Base-by-base conservation (phyloP, 768 basidiomycete genomes). In the Phylloporus rhodoxanthus region DNA sequence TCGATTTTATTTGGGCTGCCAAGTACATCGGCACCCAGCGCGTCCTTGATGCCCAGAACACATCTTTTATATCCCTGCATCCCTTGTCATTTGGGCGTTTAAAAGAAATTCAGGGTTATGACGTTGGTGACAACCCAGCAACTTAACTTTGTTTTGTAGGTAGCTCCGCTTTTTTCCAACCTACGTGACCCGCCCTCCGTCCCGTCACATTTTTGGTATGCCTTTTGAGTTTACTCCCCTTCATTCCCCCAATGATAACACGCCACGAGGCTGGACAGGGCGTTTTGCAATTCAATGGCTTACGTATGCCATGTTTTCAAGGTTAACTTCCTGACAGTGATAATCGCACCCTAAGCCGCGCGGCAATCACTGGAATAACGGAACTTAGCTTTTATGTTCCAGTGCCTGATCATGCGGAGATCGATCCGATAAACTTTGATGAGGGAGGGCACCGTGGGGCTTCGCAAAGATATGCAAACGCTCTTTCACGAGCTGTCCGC, bases 381-480 rank as follows among this genome's bases (percentile, higher is more conserved):
- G 58, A 50, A 38, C 54, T 51, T 50, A 37, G 47, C 47, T 23
- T 23, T 21, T 29, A 45, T 19, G 20, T 34, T 21, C 8, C 25
- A 50, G 58, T 56, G 57, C 63, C 57, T 62, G 60, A 59, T 65
- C 41, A 17, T 63, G 53, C 33, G 33, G 48, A 57, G 63, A 61
- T 65, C 63, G 55, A 51, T 23, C 58, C 61, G 61, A 63, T 62
- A 59, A 52, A 48, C 63, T 59, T 63, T 43, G 53, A 42, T 43
- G 50, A 45, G 32, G 21, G 42, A 46, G 23, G 34, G 47, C 41
- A 8, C 20, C 13, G 43, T 44, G 43, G 43, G 21, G 29, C 30
- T 21, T 33, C 43, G 20, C 30, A 20, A 20, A 11, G 32, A 23
- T 33, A 44, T 51, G 41, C 48, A 44, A 21, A 44, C 17, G 42